Evolutionary conservation across 2,329 filamentous ascomycete species (phyloP), one percentile per base, ranked within the genome.

Genomic region (Emergomyces orientalis): DNA sequence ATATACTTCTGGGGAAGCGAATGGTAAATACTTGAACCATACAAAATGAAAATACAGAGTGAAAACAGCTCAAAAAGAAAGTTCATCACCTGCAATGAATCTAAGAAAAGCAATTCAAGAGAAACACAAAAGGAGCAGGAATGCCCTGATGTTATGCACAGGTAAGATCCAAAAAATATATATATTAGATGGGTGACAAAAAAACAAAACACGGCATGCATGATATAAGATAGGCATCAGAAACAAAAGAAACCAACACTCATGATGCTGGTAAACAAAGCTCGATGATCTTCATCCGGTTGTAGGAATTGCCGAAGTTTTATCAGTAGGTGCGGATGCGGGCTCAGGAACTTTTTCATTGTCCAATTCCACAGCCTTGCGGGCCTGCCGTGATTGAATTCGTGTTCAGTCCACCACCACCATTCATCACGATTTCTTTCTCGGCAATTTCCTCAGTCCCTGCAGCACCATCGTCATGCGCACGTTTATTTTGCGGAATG

Each of bases 311-410:
- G 51, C 32, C n/a, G 51, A n/a, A n/a, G 54, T 41, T 17, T 27
- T 52, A 19, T 49, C 60, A 41, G 34, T 2, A 45, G 22, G 8
- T 25, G 39, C 37, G 2, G 22, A n/a, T 19, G 49, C 45, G 3
- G 61, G 57, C 32, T 57, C 45, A 37, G 61, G 60, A 19, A 51
- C 61, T 32, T 73, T 71, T 45, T 75, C 74, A 45, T 73, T 67
- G 55, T 72, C 72, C 30, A 71, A 71, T 13, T 73, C 74, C 34
- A 76, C 62, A 19, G 76, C 68, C 63, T 73, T 66, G 39, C n/a
- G 75, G 68, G 11, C 49, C 27, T 19, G 47, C 39, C 14, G 59
- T 56, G 52, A 39, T n/a, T 9, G 52, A 13, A 39, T 56, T 32
- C 34, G 19, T 14, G 2, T 14, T 49, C 22, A 25, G n/a, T 9